These are phyloP conservation scores for Cyberlindnera euphorbiiphila DNA, from an alignment of 805 yeast species.

Conservation along the genomic window DNA sequence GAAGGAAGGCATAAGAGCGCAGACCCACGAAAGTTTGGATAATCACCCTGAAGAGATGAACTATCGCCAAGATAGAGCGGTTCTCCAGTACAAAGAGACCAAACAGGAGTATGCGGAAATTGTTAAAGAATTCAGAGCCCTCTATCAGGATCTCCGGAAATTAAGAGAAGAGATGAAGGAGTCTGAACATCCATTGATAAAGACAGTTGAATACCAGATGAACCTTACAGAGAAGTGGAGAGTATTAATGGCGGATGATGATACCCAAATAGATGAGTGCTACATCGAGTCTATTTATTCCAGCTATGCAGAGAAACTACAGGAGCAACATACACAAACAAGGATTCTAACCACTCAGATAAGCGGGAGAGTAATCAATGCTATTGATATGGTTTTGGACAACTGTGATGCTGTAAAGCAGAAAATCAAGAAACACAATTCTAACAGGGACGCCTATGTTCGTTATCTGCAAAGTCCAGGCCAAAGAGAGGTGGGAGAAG, in stretches of 20 bases:
- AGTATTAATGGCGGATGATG: conserved; percentile 27
- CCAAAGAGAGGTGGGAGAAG: conserved; percentile 3
- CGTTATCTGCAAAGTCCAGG: conserved; percentile 10
- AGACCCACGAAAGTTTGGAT: too few relatives aligned
- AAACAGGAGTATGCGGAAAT: conserved; percentile 8
- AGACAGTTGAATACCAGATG: conserved; percentile 15
- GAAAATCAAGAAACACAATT: conserved; percentile 30
- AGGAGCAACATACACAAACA: conserved; percentile 28
- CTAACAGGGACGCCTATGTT: conserved; percentile 33
- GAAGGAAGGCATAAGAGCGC: too few relatives aligned
- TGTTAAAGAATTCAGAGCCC: conserved; percentile 11
- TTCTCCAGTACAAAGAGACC: background rate
- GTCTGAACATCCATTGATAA: conserved; percentile 10
- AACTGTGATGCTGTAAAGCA: conserved; percentile 25
- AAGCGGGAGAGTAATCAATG: conserved; percentile 28
- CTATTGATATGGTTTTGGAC: conserved; percentile 26
- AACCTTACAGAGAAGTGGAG: conserved; percentile 29
- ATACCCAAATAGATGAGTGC: conserved; percentile 13
- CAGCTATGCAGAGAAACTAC: conserved; percentile 27
- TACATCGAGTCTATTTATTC: conserved; percentile 29
- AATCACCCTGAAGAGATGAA: too few relatives aligned
- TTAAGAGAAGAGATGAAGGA: conserved; percentile 22
- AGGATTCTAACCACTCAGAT: conserved; percentile 27
- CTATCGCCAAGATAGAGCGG: background rate
- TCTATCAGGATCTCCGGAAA: conserved; percentile 12